Evolutionary conservation across 768 basidiomycete genomes (phyloP).

Genomic region (Hypsizygus marmoreus): DNA sequence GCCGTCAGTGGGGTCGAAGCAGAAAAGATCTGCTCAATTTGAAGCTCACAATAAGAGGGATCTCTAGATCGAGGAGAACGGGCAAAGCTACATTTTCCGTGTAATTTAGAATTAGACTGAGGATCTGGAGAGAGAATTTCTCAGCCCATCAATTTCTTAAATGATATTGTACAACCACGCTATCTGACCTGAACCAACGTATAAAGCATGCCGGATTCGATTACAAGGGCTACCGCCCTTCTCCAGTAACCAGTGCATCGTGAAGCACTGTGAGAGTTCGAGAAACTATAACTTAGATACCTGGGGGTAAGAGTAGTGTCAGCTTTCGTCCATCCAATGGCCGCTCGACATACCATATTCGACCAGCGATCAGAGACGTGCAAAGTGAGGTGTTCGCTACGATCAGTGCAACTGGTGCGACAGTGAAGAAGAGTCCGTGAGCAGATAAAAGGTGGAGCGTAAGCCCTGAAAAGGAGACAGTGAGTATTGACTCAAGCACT

Average conservation of each 20-base stretch:
- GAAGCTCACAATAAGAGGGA: constrained; percentile 1
- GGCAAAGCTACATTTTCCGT: not conserved
- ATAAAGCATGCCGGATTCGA: constrained; percentile 1
- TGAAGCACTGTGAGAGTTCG: not conserved
- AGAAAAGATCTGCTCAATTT: not conserved
- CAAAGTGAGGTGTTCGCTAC: not conserved
- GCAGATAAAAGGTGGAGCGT: no score
- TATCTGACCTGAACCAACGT: constrained; percentile 2
- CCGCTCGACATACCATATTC: not conserved
- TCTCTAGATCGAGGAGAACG: not conserved
- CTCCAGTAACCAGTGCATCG: not conserved
- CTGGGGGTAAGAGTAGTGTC: not conserved
- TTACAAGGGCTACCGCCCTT: not conserved
- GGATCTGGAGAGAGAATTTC: not conserved
- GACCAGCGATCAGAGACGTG: constrained; percentile 1
- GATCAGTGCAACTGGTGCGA: constrained; percentile 1
- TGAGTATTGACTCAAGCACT: no score
- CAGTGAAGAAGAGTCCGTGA: not conserved
- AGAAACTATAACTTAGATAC: no score
- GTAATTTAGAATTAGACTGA: constrained; percentile 4
- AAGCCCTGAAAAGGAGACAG: no score
- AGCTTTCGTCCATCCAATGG: not conserved
- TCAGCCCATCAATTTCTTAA: not conserved
- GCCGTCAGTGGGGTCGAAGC: no score
- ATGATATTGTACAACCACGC: not conserved